Conservation (phyloP, 31 red algal genomes). For the Endocladia muricata region DNA sequence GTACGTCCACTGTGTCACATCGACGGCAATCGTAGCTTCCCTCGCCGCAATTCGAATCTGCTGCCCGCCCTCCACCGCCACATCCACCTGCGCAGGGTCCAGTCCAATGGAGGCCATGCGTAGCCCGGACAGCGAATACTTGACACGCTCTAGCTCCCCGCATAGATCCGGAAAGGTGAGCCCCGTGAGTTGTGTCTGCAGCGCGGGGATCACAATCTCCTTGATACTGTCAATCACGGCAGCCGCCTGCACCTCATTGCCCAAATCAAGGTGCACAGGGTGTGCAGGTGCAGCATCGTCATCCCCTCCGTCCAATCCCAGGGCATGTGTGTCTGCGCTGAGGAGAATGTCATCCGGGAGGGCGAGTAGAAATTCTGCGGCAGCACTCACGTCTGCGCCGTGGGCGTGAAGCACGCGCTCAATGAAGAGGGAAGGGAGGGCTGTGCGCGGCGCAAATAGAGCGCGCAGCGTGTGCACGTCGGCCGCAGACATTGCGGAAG, state of each 20-base stretch:
- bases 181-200: neutral
- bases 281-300: neutral
- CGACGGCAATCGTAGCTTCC: neutral
- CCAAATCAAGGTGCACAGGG: neutral
- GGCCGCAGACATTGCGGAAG: neutral
- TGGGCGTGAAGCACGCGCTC: neutral
- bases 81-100: neutral
- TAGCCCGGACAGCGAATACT: conserved; percentile 1
- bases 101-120: neutral
- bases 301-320: neutral
- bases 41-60: neutral
- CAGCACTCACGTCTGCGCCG: neutral
- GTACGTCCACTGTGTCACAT: neutral
- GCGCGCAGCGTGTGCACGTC: neutral
- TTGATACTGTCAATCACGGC: neutral
- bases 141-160: conserved; percentile 4
- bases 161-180: conserved; percentile 1
- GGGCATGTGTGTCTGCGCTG: neutral
- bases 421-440: neutral
- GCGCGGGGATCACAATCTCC: conserved; percentile 5
- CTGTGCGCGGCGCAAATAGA: neutral
- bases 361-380: neutral
- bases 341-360: neutral
- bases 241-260: neutral
- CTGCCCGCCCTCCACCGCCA: neutral